A percentile compares a stretch with the other conserved stretches of the same genome.
Evolutionary conservation across 306 rosid genomes (phyloP).

Genomic region (Glycine latifolia): DNA sequence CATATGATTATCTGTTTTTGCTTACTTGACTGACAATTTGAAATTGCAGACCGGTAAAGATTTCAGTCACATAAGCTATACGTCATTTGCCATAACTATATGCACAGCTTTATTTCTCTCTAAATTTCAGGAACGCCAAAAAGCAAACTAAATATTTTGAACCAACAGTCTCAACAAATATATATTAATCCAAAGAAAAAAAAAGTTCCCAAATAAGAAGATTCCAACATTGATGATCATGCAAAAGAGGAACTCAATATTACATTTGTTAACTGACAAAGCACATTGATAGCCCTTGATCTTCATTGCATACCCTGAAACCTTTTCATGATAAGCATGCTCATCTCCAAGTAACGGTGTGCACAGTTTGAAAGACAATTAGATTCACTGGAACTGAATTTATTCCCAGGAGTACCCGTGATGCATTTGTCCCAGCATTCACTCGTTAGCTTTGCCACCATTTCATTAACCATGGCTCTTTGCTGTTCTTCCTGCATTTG

Average conservation of each 20-base stretch:
- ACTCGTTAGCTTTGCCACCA: conserved; percentile 86
- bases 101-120: not conserved
- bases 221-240: conserved; percentile 35
- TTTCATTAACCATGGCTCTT: conserved; percentile 78
- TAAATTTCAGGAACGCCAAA: conserved; percentile 8
- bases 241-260: conserved; percentile 16
- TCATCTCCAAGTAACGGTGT: conserved; percentile 82
- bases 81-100: conserved; percentile 13
- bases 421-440: conserved; percentile 95
- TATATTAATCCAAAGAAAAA: conserved; percentile 6
- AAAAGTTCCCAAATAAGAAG: conserved; percentile 36
- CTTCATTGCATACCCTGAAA: conserved; percentile 75
- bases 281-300: conserved; percentile 25
- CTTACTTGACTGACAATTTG: conserved; percentile 13
- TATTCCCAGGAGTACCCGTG: conserved; percentile 82
- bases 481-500: conserved; percentile 80
- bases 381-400: conserved; percentile 84
- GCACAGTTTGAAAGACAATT: conserved; percentile 84
- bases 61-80: not conserved
- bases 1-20: not conserved
- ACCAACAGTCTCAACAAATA: conserved; percentile 17
- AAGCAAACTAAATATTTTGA: conserved; percentile 24
- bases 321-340: conserved; percentile 72
- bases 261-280: conserved; percentile 10
- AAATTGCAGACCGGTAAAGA: not conserved